Percentiles rank a stretch among this genome's conserved stretches.
Evolutionary conservation across 768 basidiomycete species (phyloP).

Genomic region (Lyophyllum semitale): DNA sequence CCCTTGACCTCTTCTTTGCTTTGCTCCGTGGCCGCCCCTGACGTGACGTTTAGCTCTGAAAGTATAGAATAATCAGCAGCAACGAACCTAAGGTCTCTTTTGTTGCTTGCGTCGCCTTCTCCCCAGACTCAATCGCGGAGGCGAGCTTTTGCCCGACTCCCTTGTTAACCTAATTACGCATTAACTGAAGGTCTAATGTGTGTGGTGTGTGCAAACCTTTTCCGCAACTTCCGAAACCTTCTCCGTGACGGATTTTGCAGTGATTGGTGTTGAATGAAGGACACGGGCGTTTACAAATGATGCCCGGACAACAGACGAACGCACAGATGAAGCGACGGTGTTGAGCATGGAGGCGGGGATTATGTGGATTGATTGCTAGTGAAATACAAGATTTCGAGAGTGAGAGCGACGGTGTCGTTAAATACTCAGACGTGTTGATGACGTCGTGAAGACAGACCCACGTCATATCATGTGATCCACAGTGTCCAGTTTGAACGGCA

Average conservation of each 20-base stretch:
- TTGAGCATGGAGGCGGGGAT: constrained; percentile 11
- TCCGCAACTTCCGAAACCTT: constrained; percentile 47
- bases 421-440: neutral
- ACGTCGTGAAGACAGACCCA: constrained; percentile 5
- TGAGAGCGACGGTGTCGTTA: neutral
- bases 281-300: constrained; percentile 18
- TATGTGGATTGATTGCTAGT: neutral
- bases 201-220: constrained; percentile 27
- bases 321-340: constrained; percentile 7
- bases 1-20: constrained; percentile 38
- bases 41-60: neutral
- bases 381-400: neutral
- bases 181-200: neutral
- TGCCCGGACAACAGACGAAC: constrained; percentile 11
- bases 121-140: constrained; percentile 47
- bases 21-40: constrained; percentile 36
- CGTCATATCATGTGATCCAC: constrained; percentile 12
- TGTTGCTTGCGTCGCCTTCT: constrained; percentile 39
- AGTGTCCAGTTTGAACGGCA: too few relatives aligned
- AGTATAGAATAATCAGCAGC: neutral
- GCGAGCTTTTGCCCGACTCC: constrained; percentile 47
- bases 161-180: constrained; percentile 39
- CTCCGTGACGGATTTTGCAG: constrained; percentile 42
- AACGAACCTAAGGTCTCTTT: constrained; percentile 44
- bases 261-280: constrained; percentile 36